phyloP scores from a whole-genome alignment of 2,329 filamentous ascomycete species.

The Dactylellina cionopaga region DNA sequence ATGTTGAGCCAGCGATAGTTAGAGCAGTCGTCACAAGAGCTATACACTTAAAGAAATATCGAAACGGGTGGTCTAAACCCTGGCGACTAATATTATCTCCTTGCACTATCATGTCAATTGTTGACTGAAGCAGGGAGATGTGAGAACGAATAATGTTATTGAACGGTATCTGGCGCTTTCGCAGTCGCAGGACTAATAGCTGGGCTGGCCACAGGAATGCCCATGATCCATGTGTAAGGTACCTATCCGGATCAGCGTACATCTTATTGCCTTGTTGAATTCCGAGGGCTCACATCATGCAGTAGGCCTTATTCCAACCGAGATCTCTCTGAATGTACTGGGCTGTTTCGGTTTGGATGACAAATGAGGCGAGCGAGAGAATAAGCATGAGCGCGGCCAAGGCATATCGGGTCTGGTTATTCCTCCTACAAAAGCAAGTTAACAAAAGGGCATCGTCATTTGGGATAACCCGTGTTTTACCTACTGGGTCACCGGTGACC shows the following conservation, averaged over 20 bases:
- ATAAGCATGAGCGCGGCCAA: conserved; percentile 85
- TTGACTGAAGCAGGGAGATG: conserved; percentile 71
- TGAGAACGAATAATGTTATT: conserved; percentile 83
- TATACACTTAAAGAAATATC: conserved; percentile 82
- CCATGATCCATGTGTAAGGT: conserved; percentile 96
- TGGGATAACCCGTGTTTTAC: conserved; percentile 58
- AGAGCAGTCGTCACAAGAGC: conserved; percentile 84
- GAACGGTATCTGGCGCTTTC: conserved; percentile 83
- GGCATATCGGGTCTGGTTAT: conserved; percentile 83
- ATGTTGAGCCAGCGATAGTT: conserved; percentile 89
- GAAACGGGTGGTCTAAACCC: conserved; percentile 65
- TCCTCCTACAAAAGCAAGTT: conserved; percentile 66
- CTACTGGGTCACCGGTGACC: conserved; percentile 59
- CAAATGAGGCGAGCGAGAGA: conserved; percentile 85
- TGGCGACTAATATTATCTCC: conserved; percentile 60
- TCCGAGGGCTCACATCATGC: conserved; percentile 84
- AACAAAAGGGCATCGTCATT: conserved; percentile 58
- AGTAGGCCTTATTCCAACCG: conserved; percentile 98
- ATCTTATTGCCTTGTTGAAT: not conserved
- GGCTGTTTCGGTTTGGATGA: conserved; percentile 88
- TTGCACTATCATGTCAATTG: conserved; percentile 82
- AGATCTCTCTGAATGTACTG: conserved; percentile 92
- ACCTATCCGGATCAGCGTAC: conserved; percentile 58
- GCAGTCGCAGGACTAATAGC: conserved; percentile 79
- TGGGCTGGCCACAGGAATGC: conserved; percentile 85